These are phyloP conservation scores for Galerina sulciceps DNA, from an alignment of 768 basidiomycete genomes.

Conservation along the genomic window DNA sequence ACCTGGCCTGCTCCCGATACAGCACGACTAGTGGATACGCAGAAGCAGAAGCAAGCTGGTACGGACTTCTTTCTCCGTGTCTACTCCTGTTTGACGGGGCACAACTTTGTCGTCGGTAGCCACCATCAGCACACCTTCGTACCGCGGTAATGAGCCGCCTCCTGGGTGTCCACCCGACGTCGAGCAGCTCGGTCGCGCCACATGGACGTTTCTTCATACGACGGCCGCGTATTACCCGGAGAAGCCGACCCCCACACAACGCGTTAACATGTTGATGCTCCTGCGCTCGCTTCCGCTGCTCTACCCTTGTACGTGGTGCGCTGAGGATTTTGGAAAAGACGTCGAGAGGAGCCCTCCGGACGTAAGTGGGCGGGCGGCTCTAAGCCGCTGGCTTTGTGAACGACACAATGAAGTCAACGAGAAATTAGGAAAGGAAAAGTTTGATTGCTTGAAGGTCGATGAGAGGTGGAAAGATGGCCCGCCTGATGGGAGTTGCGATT, in stretches of 20 bases:
- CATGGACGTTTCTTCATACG: slow-evolving; percentile 97
- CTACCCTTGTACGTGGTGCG: slow-evolving; percentile 91
- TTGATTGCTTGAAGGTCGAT: slow-evolving; percentile 82
- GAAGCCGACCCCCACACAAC: slow-evolving; percentile 73
- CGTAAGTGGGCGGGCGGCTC: slow-evolving; percentile 66
- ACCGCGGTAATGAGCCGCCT: slow-evolving; percentile 44
- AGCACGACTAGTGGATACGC: not conserved
- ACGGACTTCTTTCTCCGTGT: slow-evolving; percentile 31
- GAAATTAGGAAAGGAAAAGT: slow-evolving; percentile 80
- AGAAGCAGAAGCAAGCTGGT: slow-evolving; percentile 15
- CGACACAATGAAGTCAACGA: slow-evolving; percentile 93
- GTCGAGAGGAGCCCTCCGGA: slow-evolving; percentile 74
- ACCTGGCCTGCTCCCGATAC: slow-evolving; percentile 10
- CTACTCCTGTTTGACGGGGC: slow-evolving; percentile 19
- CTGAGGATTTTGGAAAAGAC: slow-evolving; percentile 77
- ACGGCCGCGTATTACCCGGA: slow-evolving; percentile 96
- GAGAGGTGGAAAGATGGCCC: slow-evolving; percentile 95
- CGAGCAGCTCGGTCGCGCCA: slow-evolving; percentile 87
- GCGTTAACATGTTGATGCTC: slow-evolving; percentile 82
- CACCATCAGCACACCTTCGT: slow-evolving; percentile 10
- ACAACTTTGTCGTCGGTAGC: slow-evolving; percentile 22
- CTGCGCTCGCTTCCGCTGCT: slow-evolving; percentile 77
- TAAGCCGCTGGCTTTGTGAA: slow-evolving; percentile 89
- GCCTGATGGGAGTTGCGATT: slow-evolving; percentile 87
- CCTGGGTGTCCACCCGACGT: slow-evolving; percentile 88